These are phyloP conservation scores for Leishmania aethiopica DNA, from an alignment of 208 protist genomes.

Conservation along the genomic window DNA sequence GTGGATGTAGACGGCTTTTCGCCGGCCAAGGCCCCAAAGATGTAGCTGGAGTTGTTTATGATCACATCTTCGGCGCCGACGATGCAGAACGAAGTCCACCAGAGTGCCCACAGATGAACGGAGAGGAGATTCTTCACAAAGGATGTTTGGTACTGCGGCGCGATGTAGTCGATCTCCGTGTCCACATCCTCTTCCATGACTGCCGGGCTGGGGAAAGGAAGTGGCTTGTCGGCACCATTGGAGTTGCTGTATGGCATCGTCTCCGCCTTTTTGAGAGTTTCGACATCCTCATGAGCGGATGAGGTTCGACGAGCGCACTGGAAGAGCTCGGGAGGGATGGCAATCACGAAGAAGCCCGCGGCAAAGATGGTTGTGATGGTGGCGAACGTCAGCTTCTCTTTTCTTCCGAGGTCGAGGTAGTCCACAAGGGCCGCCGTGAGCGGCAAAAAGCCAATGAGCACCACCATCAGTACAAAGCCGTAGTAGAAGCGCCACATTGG, in stretches of 20 bases:
- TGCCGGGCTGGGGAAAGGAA: not conserved
- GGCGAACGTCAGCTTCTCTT: slow-evolving; percentile 30
- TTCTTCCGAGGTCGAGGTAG: slow-evolving; percentile 30
- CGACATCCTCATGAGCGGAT: not conserved
- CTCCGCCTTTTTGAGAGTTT: not conserved
- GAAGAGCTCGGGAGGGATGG: slow-evolving; percentile 13
- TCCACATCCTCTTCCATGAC: slow-evolving; percentile 11
- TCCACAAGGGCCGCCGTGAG: slow-evolving; percentile 42
- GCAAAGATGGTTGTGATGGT: slow-evolving; percentile 37
- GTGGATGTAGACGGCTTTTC: slow-evolving; percentile 29
- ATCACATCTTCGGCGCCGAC: slow-evolving; percentile 41
- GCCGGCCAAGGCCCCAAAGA: slow-evolving; percentile 42
- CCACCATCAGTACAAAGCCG: slow-evolving; percentile 50
- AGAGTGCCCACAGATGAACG: slow-evolving; percentile 33
- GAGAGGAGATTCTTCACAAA: slow-evolving; percentile 43
- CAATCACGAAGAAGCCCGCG: slow-evolving; percentile 30
- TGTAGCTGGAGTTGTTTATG: slow-evolving; percentile 46
- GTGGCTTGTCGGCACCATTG: slow-evolving; percentile 11
- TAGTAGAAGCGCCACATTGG: slow-evolving; percentile 66
- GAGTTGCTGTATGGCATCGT: not conserved
- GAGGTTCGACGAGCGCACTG: not conserved
- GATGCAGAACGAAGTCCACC: slow-evolving; percentile 28
- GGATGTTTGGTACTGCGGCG: slow-evolving; percentile 47
- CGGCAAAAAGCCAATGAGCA: slow-evolving; percentile 66
- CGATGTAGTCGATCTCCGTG: slow-evolving; percentile 51